These are phyloP conservation scores for Xylaria sp. DNA, from an alignment of 2,329 filamentous ascomycete species.

Conservation along the genomic window DNA sequence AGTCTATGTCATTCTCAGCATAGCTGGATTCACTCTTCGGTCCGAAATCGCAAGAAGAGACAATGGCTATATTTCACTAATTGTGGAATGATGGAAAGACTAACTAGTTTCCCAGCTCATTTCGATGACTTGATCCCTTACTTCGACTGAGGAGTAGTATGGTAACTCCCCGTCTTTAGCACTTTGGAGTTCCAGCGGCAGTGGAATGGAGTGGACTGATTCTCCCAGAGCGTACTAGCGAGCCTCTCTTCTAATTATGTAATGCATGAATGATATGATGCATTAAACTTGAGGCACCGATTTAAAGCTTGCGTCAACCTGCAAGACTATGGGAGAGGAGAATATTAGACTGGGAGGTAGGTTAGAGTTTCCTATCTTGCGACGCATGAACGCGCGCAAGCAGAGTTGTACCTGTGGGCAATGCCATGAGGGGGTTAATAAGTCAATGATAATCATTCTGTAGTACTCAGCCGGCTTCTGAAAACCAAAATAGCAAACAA, in stretches of 20 bases:
- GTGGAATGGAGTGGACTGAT: background rate
- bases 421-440: background rate
- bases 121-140: constrained; percentile 8
- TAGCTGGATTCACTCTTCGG: constrained; percentile 6
- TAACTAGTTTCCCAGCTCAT: background rate
- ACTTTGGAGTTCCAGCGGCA: background rate
- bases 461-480: background rate
- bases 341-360: background rate
- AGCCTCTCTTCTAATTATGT: background rate
- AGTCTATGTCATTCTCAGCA: constrained; percentile 7
- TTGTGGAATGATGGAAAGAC: constrained; percentile 4
- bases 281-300: too few species aligned
- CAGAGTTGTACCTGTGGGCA: background rate
- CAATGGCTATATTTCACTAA: background rate
- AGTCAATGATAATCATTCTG: too few species aligned
- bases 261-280: background rate
- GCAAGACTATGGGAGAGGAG: background rate
- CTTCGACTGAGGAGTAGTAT: background rate
- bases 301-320: background rate
- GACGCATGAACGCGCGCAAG: background rate
- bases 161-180: background rate
- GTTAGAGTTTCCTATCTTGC: background rate
- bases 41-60: constrained; percentile 13
- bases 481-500: background rate
- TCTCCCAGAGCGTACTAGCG: background rate